Conservation (phyloP, 495 filamentous ascomycete species). For the Podospora conica region DNA sequence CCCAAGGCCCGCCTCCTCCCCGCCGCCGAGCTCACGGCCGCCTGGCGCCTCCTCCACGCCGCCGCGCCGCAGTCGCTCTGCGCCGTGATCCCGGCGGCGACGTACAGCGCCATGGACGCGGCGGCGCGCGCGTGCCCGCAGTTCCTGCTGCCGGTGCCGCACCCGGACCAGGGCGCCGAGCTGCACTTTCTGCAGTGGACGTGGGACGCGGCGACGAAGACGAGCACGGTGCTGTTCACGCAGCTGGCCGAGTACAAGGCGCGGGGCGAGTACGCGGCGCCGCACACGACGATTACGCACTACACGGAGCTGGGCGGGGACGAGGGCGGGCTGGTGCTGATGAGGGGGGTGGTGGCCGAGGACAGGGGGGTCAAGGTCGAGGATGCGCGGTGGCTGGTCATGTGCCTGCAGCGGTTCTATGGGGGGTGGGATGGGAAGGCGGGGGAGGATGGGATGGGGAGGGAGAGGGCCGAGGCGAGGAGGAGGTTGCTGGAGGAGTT, state of each 20-base stretch:
- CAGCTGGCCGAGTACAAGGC: constrained; percentile 87
- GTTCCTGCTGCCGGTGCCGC: constrained; percentile 87
- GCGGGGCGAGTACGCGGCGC: constrained; percentile 78
- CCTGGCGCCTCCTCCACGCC: constrained; percentile 90
- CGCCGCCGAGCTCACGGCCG: constrained; percentile 70
- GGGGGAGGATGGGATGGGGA: constrained; percentile 38
- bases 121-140: constrained; percentile 70
- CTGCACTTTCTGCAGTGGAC: constrained; percentile 80
- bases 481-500: constrained; percentile 75
- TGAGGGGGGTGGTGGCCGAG: constrained; percentile 74
- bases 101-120: constrained; percentile 59
- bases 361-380: constrained; percentile 69
- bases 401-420: constrained; percentile 94
- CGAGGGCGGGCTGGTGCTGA: constrained; percentile 66
- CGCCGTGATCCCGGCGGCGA: constrained; percentile 67
- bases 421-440: constrained; percentile 34
- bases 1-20: constrained; percentile 67
- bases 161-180: constrained; percentile 59
- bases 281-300: constrained; percentile 90
- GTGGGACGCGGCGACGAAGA: constrained; percentile 55
- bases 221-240: constrained; percentile 85
- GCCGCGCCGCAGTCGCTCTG: constrained; percentile 63
- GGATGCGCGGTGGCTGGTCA: constrained; percentile 82
- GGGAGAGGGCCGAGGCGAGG: constrained; percentile 38
- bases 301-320: constrained; percentile 68